Evolutionary conservation across 768 basidiomycete species (phyloP).

Genomic region (Boletales sp.): DNA sequence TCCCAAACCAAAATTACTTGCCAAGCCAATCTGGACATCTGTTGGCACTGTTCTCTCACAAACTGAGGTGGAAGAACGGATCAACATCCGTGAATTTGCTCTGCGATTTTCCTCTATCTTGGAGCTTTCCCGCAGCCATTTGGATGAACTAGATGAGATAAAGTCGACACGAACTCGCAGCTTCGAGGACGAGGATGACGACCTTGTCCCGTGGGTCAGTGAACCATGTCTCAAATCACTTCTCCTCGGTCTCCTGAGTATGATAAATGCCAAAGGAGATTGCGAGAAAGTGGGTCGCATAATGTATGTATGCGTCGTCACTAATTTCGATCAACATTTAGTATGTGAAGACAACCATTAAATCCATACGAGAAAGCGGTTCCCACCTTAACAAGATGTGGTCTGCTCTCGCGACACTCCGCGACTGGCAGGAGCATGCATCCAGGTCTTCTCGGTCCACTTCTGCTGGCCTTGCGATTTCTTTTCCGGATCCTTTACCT

Average conservation of each 20-base stretch:
- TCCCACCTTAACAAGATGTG: constrained; percentile 63
- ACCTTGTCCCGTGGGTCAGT: constrained; percentile 54
- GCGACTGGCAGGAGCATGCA: constrained; percentile 30
- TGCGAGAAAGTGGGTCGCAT: constrained; percentile 28
- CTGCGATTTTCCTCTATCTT: constrained; percentile 57
- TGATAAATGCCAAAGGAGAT: constrained; percentile 45
- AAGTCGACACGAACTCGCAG: constrained; percentile 31
- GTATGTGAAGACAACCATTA: constrained; percentile 37
- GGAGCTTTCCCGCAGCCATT: constrained; percentile 46
- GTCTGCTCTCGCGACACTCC: constrained; percentile 49
- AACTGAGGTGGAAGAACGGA: constrained; percentile 53
- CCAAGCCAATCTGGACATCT: constrained; percentile 49
- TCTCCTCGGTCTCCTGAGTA: constrained; percentile 55
- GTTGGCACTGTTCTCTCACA: constrained; percentile 42
- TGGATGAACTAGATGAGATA: constrained; percentile 64
- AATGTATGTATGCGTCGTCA: background rate
- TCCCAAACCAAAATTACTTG: constrained; percentile 39
- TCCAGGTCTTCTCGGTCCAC: constrained; percentile 11
- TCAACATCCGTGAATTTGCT: constrained; percentile 73
- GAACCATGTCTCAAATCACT: constrained; percentile 63
- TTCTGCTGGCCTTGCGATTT: constrained; percentile 19
- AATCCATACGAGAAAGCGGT: constrained; percentile 51
- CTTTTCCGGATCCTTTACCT: constrained; percentile 59
- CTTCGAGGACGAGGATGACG: constrained; percentile 36
- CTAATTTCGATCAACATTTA: constrained; percentile 2